phyloP scores from a whole-genome alignment of 2,329 filamentous ascomycete species.

The Cladosporium sp. region DNA sequence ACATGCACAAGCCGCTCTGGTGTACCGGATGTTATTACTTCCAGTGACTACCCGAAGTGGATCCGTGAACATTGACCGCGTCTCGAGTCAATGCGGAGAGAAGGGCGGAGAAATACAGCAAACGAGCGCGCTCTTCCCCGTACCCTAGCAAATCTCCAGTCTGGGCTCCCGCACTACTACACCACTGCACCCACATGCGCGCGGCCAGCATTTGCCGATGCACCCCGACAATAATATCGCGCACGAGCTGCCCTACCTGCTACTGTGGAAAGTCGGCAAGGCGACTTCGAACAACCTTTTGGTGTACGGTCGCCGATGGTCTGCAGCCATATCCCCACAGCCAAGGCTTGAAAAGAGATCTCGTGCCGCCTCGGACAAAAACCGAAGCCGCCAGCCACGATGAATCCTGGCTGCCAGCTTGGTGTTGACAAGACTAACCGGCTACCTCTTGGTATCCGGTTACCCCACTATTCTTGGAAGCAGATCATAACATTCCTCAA shows the following conservation, averaged over 20 bases:
- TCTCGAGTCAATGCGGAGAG: not conserved
- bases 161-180: not conserved
- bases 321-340: too few species aligned
- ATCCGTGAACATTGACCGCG: not conserved
- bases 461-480: not conserved
- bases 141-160: not conserved
- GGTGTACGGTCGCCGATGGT: too few species aligned
- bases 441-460: constrained; percentile 2
- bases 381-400: not conserved
- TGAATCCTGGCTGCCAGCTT: not conserved
- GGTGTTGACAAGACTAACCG: not conserved
- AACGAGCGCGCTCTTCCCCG: not conserved
- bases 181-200: not conserved
- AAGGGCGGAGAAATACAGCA: not conserved
- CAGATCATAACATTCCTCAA: not conserved
- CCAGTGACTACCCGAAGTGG: not conserved
- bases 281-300: too few species aligned
- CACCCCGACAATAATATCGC: too few species aligned
- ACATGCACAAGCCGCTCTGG: not conserved
- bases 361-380: not conserved
- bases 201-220: too few species aligned
- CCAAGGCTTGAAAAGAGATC: not conserved
- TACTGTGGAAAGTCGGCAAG: too few species aligned
- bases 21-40: not conserved
- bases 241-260: too few species aligned